phyloP scores from a whole-genome alignment of 345 rosid species.

The Salix exigua region DNA sequence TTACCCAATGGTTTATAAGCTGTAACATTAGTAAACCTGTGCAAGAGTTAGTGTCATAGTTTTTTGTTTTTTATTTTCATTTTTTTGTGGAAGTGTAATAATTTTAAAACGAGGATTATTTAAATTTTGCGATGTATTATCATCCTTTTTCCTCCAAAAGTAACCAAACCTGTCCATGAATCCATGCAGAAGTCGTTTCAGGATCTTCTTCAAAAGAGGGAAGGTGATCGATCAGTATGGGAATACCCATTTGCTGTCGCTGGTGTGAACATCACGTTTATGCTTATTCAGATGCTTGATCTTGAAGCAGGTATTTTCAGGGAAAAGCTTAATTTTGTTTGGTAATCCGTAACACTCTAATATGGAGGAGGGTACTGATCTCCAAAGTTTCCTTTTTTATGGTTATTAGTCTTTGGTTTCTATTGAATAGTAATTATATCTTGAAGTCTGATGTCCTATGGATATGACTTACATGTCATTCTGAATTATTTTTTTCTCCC shows the following conservation, averaged over 20 bases:
- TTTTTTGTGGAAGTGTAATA: not conserved
- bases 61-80: too few species aligned
- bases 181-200: constrained; percentile 75
- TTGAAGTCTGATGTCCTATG: not conserved
- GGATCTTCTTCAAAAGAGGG: constrained; percentile 83
- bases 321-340: not conserved
- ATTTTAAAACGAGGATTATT: not conserved
- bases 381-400: not conserved
- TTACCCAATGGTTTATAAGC: not conserved
- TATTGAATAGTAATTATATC: not conserved
- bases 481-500: not conserved
- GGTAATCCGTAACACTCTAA: not conserved
- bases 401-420: not conserved
- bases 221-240: constrained; percentile 94
- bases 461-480: not conserved
- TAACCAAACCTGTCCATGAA: constrained; percentile 28
- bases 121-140: not conserved
- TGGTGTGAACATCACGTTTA: constrained; percentile 94
- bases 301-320: constrained; percentile 80
- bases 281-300: constrained; percentile 99
- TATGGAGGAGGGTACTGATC: not conserved
- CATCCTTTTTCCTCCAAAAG: not conserved
- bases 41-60: not conserved
- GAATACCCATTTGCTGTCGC: constrained; percentile 99
- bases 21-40: not conserved